Base-by-base conservation (phyloP, 768 basidiomycete species). In the Pleurotus tuber-regium region DNA sequence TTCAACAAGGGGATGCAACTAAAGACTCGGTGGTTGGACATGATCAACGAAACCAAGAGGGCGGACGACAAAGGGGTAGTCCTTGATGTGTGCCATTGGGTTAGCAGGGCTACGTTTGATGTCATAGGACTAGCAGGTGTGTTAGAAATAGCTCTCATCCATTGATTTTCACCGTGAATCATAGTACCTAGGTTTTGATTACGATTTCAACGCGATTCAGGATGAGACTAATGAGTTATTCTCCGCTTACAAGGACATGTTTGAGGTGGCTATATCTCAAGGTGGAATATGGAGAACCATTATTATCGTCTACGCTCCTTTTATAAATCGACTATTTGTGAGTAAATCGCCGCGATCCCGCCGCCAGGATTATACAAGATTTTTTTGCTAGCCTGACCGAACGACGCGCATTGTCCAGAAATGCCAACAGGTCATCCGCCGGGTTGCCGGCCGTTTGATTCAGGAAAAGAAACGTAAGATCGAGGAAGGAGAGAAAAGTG, bases 41-140 rank as follows among this genome's bases (percentile, higher is more conserved):
- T 86, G 59, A 64, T 81, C 42, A 50, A 39, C 14, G 11, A 52
- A 29, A 51, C 53, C 42, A 14, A 50, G 55, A 59, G 51, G 51
- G 64, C 58, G 42, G 21, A 66, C 63, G 52, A 68, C 59, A 56
- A 70, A 54, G 69, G 61, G 6, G 59, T 63, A 54, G 75, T 60
- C 59, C 62, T 97, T 21, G 90, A 97, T 59, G 80, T 94, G 5
- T 84, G 81, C 61, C 82, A 80, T 57, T 95, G 88, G 87, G 67
- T 94, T 28, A 87, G 84, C 56, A 78, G 91, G 36, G 84, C 86
- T 7, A 92, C 92, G 0, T 89, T 97, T 60, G 94, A 96, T 64
- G 85, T 95, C 38, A 92, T 97, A 58, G 94, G 92, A 1, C 65
- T 90, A n/a, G 89, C 92, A 35, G 89, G 89, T 89, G 50, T 40